These are phyloP conservation scores for Dinochytrium kinnereticum DNA, from an alignment of 371 early-diverging fungal genomes.

Conservation along the genomic window DNA sequence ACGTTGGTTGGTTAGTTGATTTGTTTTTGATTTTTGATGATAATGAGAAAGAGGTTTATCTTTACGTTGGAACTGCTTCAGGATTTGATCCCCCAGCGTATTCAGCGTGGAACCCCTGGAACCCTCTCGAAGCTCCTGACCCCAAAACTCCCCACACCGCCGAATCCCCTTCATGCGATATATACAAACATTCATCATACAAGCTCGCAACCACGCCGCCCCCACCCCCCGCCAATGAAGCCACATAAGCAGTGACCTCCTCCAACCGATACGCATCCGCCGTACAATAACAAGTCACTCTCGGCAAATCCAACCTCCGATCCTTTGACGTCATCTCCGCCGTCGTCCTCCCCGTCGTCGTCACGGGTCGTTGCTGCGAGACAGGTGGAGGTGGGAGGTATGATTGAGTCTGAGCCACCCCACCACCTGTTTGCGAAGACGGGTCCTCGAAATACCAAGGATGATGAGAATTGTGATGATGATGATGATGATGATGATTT, in stretches of 20 bases:
- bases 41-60: too few species aligned
- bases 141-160: constrained; percentile 21
- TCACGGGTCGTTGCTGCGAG: too few species aligned
- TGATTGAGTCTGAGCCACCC: neutral
- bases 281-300: constrained; percentile 46
- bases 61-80: too few species aligned
- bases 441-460: neutral
- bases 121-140: neutral
- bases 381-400: neutral
- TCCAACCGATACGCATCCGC: constrained; percentile 38
- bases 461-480: neutral
- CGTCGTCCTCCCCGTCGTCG: constrained; percentile 19
- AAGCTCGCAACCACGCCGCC: constrained; percentile 32
- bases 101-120: constrained; percentile 11
- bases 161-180: constrained; percentile 31
- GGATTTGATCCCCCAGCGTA: too few species aligned
- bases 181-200: constrained; percentile 47
- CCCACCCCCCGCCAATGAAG: neutral
- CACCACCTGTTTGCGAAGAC: neutral
- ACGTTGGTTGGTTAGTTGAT: too few species aligned
- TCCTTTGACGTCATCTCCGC: constrained; percentile 39
- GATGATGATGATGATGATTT: constrained; percentile 6
- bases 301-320: constrained; percentile 24
- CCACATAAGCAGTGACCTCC: constrained; percentile 25
- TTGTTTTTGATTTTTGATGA: too few species aligned